Percentiles rank a stretch among this genome's conserved stretches.
Conservation (phyloP, 768 basidiomycete genomes). For the Leucocoprinus leucothites region DNA sequence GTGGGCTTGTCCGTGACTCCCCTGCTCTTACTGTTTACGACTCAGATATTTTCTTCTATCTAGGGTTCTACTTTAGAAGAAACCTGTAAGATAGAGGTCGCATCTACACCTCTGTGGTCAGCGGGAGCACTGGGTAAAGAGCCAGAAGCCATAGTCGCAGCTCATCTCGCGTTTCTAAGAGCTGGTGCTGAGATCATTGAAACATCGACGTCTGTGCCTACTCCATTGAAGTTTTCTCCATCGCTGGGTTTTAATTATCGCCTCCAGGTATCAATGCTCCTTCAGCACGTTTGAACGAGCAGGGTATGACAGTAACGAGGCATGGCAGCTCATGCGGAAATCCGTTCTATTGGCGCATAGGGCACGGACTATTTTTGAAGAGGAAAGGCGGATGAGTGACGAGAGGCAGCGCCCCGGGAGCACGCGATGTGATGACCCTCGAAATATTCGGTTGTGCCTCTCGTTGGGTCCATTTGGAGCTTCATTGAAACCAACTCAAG, state of each 20-base stretch:
- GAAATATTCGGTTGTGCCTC: constrained; percentile 54
- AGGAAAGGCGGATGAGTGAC: constrained; percentile 20
- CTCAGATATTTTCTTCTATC: background rate
- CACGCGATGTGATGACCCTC: background rate
- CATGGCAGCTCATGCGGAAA: constrained; percentile 46
- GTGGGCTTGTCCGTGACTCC: constrained; percentile 38
- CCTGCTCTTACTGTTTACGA: background rate
- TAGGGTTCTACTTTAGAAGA: constrained; percentile 67
- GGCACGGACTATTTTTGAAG: constrained; percentile 28
- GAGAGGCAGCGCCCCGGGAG: constrained; percentile 16
- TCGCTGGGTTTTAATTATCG: background rate
- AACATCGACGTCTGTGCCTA: constrained; percentile 57
- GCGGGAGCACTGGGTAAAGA: constrained; percentile 54
- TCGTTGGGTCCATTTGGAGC: constrained; percentile 78
- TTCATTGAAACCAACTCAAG: constrained; percentile 60
- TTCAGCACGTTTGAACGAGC: constrained; percentile 48
- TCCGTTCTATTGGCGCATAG: constrained; percentile 49
- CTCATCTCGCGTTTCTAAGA: constrained; percentile 59
- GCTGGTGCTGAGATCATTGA: constrained; percentile 67
- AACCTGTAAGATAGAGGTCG: constrained; percentile 41
- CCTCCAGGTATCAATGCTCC: constrained; percentile 63
- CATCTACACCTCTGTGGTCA: constrained; percentile 68
- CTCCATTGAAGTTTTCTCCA: background rate
- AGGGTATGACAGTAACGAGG: constrained; percentile 43
- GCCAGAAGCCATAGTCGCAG: constrained; percentile 49